Evolutionary conservation across 2,329 filamentous ascomycete species (phyloP), one percentile per base, ranked within the genome.

Genomic region (Neonectria hederae): DNA sequence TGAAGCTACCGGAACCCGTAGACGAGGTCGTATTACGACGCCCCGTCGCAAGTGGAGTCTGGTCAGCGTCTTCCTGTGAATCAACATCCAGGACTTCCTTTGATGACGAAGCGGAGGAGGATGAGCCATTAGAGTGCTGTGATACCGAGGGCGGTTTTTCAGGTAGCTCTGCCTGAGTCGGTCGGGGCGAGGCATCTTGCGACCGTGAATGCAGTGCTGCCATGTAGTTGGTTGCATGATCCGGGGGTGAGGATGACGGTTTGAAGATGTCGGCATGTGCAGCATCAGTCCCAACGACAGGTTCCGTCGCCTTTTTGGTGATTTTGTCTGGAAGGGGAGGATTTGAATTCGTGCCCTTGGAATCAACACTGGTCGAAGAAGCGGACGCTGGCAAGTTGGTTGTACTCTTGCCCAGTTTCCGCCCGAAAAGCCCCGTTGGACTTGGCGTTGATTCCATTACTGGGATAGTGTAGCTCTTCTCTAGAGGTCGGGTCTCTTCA

Each of bases 181-280:
- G 80, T 7, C 78, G 74, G 1, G 87, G 85, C 1, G 87, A 86
- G 22, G 79, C 76, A n/a, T 86, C 82, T 38, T 86, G 83, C 1
- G 90, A 87, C 19, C 86, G 83, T 19, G 83, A 86, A n/a, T 90
- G 88, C 42, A 92, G 82, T 42, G 88, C 89, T 59, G 90, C 89
- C 83, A 94, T 92, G 26, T 86, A 83, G 68, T 83, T 86, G 22
- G 85, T 83, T 24, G 90, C 90, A 73, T 88, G 83, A 40, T 89
- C 86, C 2, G 86, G 84, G 5, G 84, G 83, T 32, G 85, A 86
- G 1, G 82, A 83, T 4, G 84, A 86, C 14, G 85, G 83, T 65
- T 86, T 87, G 68, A 87, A 86, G 13, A 89, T 83, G 65, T 93
- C 90, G 21, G 89, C 88, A 66, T 90, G 89, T 0, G 87, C 84